Conservation (phyloP, 495 filamentous ascomycete genomes). For the Aspergillus incahuasiensis region DNA sequence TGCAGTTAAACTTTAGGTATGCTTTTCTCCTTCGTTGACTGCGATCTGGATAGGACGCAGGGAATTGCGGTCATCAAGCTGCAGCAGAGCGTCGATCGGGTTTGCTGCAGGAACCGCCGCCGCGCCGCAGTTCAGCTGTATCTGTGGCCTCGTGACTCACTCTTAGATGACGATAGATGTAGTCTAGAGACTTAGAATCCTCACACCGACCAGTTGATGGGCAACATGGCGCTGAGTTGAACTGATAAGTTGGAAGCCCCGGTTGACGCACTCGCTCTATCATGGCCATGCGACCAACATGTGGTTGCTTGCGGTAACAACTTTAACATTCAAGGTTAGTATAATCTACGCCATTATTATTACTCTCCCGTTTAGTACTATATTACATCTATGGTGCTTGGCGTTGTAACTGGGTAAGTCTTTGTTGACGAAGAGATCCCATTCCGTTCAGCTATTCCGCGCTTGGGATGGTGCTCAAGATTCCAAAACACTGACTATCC, state of each 20-base stretch:
- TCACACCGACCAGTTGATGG: too few species aligned
- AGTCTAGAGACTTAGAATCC: too few species aligned
- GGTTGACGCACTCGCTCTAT: not conserved
- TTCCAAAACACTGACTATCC: too few species aligned
- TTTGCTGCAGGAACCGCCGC: slow-evolving; percentile 17
- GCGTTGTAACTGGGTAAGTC: too few species aligned
- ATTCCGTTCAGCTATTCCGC: too few species aligned
- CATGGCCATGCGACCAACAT: not conserved
- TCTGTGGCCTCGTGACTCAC: slow-evolving; percentile 9
- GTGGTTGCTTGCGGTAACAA: too few species aligned
- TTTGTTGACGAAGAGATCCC: too few species aligned
- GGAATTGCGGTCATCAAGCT: slow-evolving; percentile 2
- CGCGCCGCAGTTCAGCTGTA: slow-evolving; percentile 12
- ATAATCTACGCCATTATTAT: too few species aligned
- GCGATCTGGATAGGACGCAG: not conserved
- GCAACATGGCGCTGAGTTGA: not conserved
- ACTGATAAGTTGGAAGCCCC: not conserved
- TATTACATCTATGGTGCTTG: too few species aligned
- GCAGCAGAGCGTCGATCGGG: slow-evolving; percentile 11
- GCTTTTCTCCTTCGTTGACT: not conserved
- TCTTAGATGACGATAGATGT: not conserved
- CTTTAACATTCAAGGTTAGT: too few species aligned
- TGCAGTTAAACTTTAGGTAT: not conserved
- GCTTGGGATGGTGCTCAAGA: too few species aligned
- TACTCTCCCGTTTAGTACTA: too few species aligned